Evolutionary conservation across 768 basidiomycete species (phyloP), one percentile per base, ranked within the genome.

Genomic region (Gautieria morchelliformis): DNA sequence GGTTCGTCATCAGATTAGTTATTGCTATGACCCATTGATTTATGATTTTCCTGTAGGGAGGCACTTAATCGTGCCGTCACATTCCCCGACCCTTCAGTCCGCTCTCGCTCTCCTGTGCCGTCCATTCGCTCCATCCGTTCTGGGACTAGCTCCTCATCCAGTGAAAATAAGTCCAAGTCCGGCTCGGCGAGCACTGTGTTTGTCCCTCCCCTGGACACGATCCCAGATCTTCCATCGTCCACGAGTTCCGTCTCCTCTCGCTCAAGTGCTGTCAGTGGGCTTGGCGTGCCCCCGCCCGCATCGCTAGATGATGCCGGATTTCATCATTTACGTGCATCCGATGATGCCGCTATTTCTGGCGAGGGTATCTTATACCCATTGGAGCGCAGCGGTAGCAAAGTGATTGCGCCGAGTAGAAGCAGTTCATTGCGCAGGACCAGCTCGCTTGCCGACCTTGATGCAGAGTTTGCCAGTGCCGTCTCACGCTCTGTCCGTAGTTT

Each of bases 121-220:
- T 83, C 87, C 0, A 84, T 92, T 62, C 72, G 82, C 19, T 89
- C 87, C 0, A 89, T 89, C 55, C 73, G 72, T 5, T 82, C 86
- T 1, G 74, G 82, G 54, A 61, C 67, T 5, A 76, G 74, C 30
- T 77, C 76, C 33, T 48, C 46, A 12, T 72, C 69, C 17, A 79
- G 70, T 9, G 63, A 60, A 2, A 60, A 61, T 12, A 68, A 68
- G 5, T 72, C 76, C 1, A 70, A 66, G 6, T 73, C 74, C 1
- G 77, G 87, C 2, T 87, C 86, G 9, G 78, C 82, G 0, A 87
- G 85, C 3, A 89, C 87, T 1, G 79, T 84, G 35, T 91, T 87
- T 63, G 80, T 91, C 1, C 89, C 89, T 0, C 87, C 89, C 0
- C 67, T 89, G n/a, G 76, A 80, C 54, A 75, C 78, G 2, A 75